Conservation (phyloP, 345 rosid species). For the Euphorbia tirucalli region DNA sequence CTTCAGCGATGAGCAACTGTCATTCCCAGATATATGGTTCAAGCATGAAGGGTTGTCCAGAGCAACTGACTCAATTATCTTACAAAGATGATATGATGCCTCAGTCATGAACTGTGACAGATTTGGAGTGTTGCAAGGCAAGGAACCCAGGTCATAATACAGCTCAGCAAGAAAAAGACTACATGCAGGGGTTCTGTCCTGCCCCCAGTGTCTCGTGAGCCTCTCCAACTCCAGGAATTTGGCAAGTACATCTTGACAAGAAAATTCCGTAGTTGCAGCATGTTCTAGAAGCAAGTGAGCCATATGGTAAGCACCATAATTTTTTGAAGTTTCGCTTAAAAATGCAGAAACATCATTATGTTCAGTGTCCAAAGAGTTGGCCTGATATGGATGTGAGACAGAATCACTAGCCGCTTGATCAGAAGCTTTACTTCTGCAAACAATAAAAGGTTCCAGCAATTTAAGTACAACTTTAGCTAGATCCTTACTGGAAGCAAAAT, state of each 20-base stretch:
- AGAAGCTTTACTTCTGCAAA: constrained; percentile 35
- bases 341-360: constrained; percentile 45
- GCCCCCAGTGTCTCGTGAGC: constrained; percentile 80
- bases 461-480: constrained; percentile 59
- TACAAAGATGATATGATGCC: constrained; percentile 82
- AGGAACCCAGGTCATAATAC: constrained; percentile 65
- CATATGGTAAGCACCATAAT: constrained; percentile 85
- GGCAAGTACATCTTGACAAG: constrained; percentile 45
- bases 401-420: constrained; percentile 37
- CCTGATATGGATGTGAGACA: constrained; percentile 34
- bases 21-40: constrained; percentile 30
- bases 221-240: constrained; percentile 82
- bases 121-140: constrained; percentile 48
- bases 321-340: constrained; percentile 63
- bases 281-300: constrained; percentile 85
- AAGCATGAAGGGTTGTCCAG: constrained; percentile 49
- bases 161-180: constrained; percentile 91
- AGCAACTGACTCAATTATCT: constrained; percentile 84
- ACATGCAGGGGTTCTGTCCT: constrained; percentile 78
- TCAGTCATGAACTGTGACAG: constrained; percentile 57
- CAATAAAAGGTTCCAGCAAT: constrained; percentile 67
- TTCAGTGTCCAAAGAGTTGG: constrained; percentile 45
- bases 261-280: constrained; percentile 44
- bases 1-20: constrained; percentile 33
- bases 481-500: constrained; percentile 58